These are phyloP conservation scores for Pseudogymnoascus sp. DNA, from an alignment of 2,329 filamentous ascomycete species.

Conservation along the genomic window DNA sequence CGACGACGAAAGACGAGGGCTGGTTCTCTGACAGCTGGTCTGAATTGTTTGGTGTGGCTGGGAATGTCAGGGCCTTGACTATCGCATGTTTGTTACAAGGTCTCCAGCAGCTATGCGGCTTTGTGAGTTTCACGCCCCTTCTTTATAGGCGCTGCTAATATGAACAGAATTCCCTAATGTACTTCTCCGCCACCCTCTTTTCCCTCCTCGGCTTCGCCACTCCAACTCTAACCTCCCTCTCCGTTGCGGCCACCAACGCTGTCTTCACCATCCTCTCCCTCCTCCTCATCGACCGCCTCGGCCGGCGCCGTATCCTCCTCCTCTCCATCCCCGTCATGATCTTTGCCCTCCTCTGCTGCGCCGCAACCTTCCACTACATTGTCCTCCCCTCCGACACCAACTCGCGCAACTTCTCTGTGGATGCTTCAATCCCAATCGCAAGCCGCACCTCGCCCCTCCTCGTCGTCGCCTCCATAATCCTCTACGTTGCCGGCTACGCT, in stretches of 20 bases:
- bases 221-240: conserved; percentile 71
- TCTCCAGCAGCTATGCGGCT: conserved; percentile 80
- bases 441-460: conserved; percentile 36
- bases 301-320: conserved; percentile 70
- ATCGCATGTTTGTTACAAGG: conserved; percentile 85
- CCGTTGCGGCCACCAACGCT: conserved; percentile 77
- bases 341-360: conserved; percentile 59
- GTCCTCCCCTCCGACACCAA: conserved; percentile 23
- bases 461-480: conserved; percentile 66
- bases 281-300: conserved; percentile 68
- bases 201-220: conserved; percentile 66
- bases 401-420: conserved; percentile 20
- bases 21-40: conserved; percentile 35
- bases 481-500: conserved; percentile 81
- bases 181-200: conserved; percentile 80
- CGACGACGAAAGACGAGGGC: conserved; percentile 11
- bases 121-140: conserved; percentile 41
- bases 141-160: neutral
- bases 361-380: conserved; percentile 62
- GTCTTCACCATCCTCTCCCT: conserved; percentile 69
- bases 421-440: conserved; percentile 17
- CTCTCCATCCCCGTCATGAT: conserved; percentile 81
- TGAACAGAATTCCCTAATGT: conserved; percentile 75
- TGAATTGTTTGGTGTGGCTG: conserved; percentile 47
- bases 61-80: conserved; percentile 64